Base-by-base conservation (phyloP, 176 grass and related monocot genomes). In the Chloris gayana region DNA sequence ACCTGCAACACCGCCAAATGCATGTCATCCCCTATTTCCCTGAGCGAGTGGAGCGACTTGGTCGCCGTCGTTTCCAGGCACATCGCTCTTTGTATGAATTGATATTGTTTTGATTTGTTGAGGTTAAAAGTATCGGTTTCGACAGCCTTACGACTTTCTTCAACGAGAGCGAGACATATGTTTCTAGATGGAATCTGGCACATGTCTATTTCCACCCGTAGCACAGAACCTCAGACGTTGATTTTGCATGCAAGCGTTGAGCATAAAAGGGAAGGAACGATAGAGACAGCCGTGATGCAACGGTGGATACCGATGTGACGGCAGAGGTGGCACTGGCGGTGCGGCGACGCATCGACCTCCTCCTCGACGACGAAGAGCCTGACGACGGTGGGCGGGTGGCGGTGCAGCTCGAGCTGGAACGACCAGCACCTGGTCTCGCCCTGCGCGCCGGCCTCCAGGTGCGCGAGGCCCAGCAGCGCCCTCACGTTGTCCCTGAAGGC, bases 351-450 rank as follows among this genome's bases (percentile, higher is more conserved):
- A 35, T 33, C 91, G 46, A 89, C 96, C 25, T 88, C 86, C 84
- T 95, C 95, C 85, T 98, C 92, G 32, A 95, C 82, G 42, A 98
- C 72, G 70, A 98, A 87, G 81, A 93, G 64, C 82, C 84, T 82
- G 38, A 93, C 72, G 38, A 87, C 78, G 50, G 87, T 87, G 0
- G 83, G 92, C 13, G 89, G 90, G 81, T 93, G 92, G 75, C 71
- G 88, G 72, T 83, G 86, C 47, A 93, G 86, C 86, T 95, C 86
- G 11, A 93, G 84, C 73, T 93, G 90, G 88, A 98, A 98, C 27
- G 88, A 95, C 86, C 88, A 92, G 77, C 86, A 91, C 76, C 74
- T 83, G 83, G 84, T 73, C 64, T 89, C 88, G 1, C 86, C 90
- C 59, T 88, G 89, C n/a, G 25, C 90, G 69, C 79, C 78, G 65